Base-by-base conservation (phyloP, 2,329 filamentous ascomycete species). In the Trichoderma brevicompactum region DNA sequence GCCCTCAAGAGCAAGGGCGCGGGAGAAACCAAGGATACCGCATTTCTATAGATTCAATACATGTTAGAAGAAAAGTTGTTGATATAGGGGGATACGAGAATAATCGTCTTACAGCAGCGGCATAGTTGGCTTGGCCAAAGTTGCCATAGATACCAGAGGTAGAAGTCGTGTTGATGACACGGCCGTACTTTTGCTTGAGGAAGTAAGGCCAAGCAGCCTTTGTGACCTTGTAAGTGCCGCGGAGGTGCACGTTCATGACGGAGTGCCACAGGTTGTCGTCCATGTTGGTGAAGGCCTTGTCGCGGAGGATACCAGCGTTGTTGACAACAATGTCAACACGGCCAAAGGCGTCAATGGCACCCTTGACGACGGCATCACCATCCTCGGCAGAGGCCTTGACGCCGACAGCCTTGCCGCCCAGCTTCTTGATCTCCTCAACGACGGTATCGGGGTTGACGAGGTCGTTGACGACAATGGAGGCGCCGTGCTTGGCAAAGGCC, bases 241-340 rank as follows among this genome's bases (percentile, higher is more conserved):
- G 87, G 52, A 97, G 86, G 79, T 99, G 95, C 64, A 98, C 93
- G 72, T 93, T 91, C 80, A 98, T 80, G 73, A 99, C 94, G 65
- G 92, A 87, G 73, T 97, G 89, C 94, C 95, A 99, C 74, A 93
- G 86, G 74, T 87, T 89, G 76, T 99, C 95, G 67, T 94, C 92
- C 94, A 99, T 97, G 84, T 98, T 98, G 79, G 85, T 85, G 79
- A 99, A 99, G 46, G 95, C 94, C 87, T 97, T 98, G 84, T 99
- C 95, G 55, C 95, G 89, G 62, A 99, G 88, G 72, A 99, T 99
- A 74, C 95, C 95, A 61, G 95, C 95, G 75, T 99, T 99, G 88
- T 99, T 99, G 83, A 99, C 86, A 69, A 99, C 80, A 69, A 99
- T 94, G 76, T 99, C 95, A 72, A 99, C 86, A 72, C 95, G 92